These are phyloP conservation scores for Lentinus brumalis DNA, from an alignment of 768 basidiomycete species.

Conservation along the genomic window DNA sequence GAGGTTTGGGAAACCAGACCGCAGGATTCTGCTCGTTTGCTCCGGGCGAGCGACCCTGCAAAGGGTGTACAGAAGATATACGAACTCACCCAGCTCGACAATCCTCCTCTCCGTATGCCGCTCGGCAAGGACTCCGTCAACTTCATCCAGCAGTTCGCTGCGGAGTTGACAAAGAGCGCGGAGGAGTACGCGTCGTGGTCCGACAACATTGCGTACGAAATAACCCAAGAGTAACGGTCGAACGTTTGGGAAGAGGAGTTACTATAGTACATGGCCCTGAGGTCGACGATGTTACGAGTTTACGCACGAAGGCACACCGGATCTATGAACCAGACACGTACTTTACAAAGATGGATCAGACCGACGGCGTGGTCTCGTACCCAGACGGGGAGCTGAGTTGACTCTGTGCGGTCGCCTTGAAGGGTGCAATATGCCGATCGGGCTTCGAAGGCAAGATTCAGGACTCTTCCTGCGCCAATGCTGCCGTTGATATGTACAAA, in stretches of 20 bases:
- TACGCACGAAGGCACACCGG: no score
- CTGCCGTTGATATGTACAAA: neutral
- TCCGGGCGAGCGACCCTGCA: neutral
- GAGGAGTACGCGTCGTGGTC: constrained; percentile 11
- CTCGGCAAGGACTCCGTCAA: constrained; percentile 7
- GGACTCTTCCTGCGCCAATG: no score
- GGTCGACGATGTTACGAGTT: no score
- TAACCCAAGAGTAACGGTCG: no score
- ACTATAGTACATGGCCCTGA: no score
- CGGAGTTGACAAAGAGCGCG: neutral
- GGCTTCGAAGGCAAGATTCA: neutral
- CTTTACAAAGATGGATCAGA: no score
- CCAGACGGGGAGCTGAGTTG: no score
- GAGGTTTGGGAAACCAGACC: neutral
- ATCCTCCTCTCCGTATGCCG: constrained; percentile 4
- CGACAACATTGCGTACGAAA: neutral
- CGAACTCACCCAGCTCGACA: neutral
- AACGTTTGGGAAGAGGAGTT: no score
- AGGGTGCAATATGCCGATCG: neutral
- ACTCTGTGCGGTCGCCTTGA: no score
- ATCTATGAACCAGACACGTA: no score
- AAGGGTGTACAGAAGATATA: constrained; percentile 9
- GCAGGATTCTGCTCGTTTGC: neutral
- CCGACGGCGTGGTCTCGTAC: no score
- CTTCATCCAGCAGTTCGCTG: neutral